These are phyloP conservation scores for Centella asiatica DNA, from an alignment of 129 eudicot genomes.

Conservation along the genomic window DNA sequence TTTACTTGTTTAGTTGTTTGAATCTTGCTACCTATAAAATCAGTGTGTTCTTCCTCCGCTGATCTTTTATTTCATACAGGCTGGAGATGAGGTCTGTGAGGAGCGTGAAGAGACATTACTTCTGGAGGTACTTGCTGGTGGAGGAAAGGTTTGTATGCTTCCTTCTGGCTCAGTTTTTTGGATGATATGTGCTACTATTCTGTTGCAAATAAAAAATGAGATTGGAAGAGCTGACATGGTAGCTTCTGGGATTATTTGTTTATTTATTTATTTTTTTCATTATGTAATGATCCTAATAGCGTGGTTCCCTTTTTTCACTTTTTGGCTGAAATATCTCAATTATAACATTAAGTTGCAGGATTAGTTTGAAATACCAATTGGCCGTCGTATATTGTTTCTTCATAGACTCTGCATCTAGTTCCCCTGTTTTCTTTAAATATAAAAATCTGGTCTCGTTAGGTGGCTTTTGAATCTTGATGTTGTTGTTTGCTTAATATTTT, in stretches of 20 bases:
- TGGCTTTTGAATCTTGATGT: not conserved
- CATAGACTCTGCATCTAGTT: not conserved
- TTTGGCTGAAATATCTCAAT: not conserved
- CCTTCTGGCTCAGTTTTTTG: too few species aligned
- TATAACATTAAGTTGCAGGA: not conserved
- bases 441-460: not conserved
- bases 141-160: slow-evolving; percentile 78
- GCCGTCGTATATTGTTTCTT: not conserved
- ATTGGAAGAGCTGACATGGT: not conserved
- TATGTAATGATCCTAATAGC: not conserved
- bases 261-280: not conserved
- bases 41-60: not conserved
- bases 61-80: slow-evolving; percentile 21
- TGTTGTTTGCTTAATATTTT: not conserved
- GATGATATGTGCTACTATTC: too few species aligned
- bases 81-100: slow-evolving; percentile 39
- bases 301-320: not conserved
- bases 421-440: not conserved
- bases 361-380: not conserved
- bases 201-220: not conserved
- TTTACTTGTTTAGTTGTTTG: not conserved
- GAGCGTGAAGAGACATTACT: slow-evolving; percentile 49
- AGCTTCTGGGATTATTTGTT: not conserved
- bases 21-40: not conserved
- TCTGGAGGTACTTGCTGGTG: slow-evolving; percentile 79